A percentile compares a stretch with the other conserved stretches of the same genome.
Conservation (phyloP, 768 basidiomycete genomes). For the Suillus brevipes region DNA sequence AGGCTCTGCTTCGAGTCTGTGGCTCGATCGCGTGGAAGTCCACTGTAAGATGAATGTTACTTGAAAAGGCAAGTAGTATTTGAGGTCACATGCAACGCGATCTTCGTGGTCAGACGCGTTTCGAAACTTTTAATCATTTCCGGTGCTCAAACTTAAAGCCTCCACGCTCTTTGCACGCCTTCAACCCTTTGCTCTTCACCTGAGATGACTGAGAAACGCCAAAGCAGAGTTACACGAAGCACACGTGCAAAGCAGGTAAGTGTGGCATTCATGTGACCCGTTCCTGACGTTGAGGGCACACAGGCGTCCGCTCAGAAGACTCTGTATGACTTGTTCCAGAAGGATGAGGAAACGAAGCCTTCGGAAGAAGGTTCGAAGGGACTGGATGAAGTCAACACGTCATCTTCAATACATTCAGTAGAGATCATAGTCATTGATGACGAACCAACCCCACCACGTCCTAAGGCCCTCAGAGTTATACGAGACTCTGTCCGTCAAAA, state of each 20-base stretch:
- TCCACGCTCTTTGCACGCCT: constrained; percentile 4
- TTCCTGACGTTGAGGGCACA: constrained; percentile 2
- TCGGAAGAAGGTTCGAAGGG: constrained; percentile 14
- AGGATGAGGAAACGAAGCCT: constrained; percentile 16
- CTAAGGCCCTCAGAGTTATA: neutral
- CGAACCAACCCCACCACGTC: constrained; percentile 3
- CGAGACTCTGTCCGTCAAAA: neutral
- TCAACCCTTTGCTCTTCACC: neutral
- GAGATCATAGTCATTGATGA: constrained; percentile 10
- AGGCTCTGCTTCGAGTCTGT: neutral
- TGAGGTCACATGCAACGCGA: constrained; percentile 3
- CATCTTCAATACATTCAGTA: neutral
- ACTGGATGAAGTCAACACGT: neutral
- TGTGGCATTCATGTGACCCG: constrained; percentile 2
- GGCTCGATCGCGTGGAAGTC: neutral
- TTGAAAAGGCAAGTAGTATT: constrained; percentile 1
- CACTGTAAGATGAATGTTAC: neutral
- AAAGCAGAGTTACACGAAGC: constrained; percentile 16
- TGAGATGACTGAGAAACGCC: constrained; percentile 28
- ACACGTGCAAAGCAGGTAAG: constrained; percentile 23
- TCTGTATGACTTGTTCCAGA: constrained; percentile 22
- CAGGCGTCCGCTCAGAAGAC: constrained; percentile 28
- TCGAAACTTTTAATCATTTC: constrained; percentile 26
- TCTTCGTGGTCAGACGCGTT: constrained; percentile 12
- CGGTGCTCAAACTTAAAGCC: constrained; percentile 1